phyloP scores from a whole-genome alignment of 1,284 basidiomycete genomes.

The Cerioporus squamosus region DNA sequence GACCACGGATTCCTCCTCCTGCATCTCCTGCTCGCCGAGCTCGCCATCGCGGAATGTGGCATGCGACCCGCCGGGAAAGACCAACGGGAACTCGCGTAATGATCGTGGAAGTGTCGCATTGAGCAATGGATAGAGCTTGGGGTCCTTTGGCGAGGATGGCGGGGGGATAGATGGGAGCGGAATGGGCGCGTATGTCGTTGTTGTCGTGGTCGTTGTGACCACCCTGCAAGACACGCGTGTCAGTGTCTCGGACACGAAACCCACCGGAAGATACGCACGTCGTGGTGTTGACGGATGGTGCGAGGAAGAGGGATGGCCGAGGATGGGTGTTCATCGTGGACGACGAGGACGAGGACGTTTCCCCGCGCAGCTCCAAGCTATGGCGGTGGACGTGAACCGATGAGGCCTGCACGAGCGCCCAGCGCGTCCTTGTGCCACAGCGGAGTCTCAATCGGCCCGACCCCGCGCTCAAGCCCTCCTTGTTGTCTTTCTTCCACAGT shows the following conservation, averaged over 20 bases:
- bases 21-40: conserved; percentile 64
- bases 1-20: conserved; percentile 68
- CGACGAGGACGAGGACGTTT: conserved; percentile 29
- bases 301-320: conserved; percentile 67
- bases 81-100: conserved; percentile 72
- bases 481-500: neutral
- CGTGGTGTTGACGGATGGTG: conserved; percentile 79
- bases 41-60: conserved; percentile 78
- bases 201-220: conserved; percentile 84
- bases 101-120: conserved; percentile 71
- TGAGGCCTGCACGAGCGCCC: conserved; percentile 14
- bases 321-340: conserved; percentile 56
- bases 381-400: conserved; percentile 25
- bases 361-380: conserved; percentile 21
- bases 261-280: conserved; percentile 51
- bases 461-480: conserved; percentile 1
- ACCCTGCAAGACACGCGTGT: conserved; percentile 55
- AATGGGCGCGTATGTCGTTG: conserved; percentile 83
- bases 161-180: conserved; percentile 70
- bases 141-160: conserved; percentile 72
- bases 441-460: conserved; percentile 19
- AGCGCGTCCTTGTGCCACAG: conserved; percentile 24
- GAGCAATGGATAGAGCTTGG: conserved; percentile 76
- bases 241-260: conserved; percentile 19
- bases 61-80: conserved; percentile 76